These are phyloP conservation scores for Aphanomyces euteiches DNA, from an alignment of 352 stramenopile species.

Conservation along the genomic window DNA sequence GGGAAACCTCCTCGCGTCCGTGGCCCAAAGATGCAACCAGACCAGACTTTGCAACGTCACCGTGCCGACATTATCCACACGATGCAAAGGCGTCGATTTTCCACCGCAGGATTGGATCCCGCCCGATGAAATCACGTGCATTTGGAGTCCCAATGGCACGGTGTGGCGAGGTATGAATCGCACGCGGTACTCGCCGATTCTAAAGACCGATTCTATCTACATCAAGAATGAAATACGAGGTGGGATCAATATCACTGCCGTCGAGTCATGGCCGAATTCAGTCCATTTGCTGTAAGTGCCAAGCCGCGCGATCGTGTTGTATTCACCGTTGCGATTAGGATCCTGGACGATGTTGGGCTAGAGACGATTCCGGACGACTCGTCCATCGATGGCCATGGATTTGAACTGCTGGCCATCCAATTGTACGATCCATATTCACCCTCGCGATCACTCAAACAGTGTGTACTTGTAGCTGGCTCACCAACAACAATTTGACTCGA, in stretches of 20 bases:
- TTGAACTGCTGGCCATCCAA: not conserved
- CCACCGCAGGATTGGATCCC: not conserved
- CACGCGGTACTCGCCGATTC: constrained; percentile 1
- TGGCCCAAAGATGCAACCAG: not conserved
- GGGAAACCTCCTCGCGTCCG: not conserved
- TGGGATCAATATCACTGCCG: constrained; percentile 10
- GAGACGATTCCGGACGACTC: not conserved
- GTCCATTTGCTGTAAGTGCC: constrained; percentile 12
- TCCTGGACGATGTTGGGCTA: constrained; percentile 14
- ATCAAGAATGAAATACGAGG: constrained; percentile 27
- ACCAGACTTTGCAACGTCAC: not conserved
- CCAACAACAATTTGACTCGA: constrained; percentile 15
- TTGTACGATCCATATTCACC: constrained; percentile 14
- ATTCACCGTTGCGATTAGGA: not conserved
- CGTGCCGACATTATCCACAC: constrained; percentile 17
- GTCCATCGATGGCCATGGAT: not conserved
- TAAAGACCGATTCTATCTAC: not conserved
- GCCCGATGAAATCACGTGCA: constrained; percentile 24
- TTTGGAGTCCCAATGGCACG: constrained; percentile 25
- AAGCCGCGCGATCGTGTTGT: not conserved
- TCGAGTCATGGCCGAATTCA: constrained; percentile 14
- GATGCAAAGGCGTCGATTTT: constrained; percentile 8
- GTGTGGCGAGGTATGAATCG: constrained; percentile 28
- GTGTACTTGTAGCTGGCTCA: not conserved
- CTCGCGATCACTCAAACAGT: not conserved